Evolutionary conservation across 225 moss, liverwort and hornwort species (phyloP).

Genomic region (Neckera pumila): DNA sequence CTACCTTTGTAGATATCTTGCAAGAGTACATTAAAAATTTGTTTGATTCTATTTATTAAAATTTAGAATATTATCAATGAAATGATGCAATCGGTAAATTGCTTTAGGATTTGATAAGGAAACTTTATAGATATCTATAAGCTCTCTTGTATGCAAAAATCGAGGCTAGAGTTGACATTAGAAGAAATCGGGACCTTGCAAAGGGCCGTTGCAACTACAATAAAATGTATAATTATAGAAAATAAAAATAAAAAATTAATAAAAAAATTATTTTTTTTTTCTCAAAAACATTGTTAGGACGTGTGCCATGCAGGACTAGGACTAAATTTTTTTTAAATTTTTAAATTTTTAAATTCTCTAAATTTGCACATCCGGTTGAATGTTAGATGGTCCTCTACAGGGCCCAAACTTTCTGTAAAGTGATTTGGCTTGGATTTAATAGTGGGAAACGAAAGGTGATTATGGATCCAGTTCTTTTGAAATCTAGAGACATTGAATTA

Average conservation of each 20-base stretch:
- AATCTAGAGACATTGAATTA: neutral
- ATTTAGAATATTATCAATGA: neutral
- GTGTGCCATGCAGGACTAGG: no score
- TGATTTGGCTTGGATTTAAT: neutral
- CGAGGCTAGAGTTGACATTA: fast-evolving
- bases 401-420: no score
- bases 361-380: no score
- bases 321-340: no score
- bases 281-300: no score
- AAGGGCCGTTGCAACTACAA: no score
- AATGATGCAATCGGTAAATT: neutral
- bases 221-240: no score
- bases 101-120: neutral
- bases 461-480: neutral
- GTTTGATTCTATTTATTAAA: neutral
- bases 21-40: neutral
- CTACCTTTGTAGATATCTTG: neutral
- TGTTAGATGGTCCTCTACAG: no score
- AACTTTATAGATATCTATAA: neutral
- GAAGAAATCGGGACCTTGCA: no score
- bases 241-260: no score
- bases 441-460: fast-evolving
- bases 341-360: no score
- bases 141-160: neutral
- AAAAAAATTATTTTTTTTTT: no score